phyloP scores from a whole-genome alignment of 345 rosid genomes.

The Populus tremula region DNA sequence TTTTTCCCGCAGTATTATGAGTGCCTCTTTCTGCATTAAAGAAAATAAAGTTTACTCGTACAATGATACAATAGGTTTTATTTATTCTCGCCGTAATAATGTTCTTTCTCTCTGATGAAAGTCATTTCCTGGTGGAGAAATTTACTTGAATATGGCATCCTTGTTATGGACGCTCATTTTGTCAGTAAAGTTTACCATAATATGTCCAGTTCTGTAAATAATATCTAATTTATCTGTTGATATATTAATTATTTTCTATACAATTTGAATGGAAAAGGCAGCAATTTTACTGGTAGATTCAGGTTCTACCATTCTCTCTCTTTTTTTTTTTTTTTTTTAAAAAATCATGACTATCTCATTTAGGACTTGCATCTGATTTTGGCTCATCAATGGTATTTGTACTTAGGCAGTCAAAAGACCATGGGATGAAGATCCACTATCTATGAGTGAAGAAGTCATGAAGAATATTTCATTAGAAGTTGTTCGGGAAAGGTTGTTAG shows the following conservation, averaged over 20 bases:
- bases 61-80: too few species aligned
- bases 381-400: slow-evolving; percentile 26
- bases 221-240: background rate
- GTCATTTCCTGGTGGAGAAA: background rate
- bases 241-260: background rate
- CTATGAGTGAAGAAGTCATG: slow-evolving; percentile 84
- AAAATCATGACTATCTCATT: background rate
- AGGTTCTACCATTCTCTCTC: background rate
- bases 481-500: slow-evolving; percentile 80
- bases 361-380: slow-evolving; percentile 12
- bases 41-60: background rate
- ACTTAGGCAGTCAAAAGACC: slow-evolving; percentile 84
- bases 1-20: background rate
- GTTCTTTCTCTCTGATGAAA: background rate
- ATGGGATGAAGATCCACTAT: slow-evolving; percentile 84
- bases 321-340: background rate
- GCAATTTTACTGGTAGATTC: background rate
- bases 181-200: background rate
- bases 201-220: background rate
- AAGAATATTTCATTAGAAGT: slow-evolving; percentile 85
- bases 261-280: background rate
- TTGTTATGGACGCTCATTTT: background rate
- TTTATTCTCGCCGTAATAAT: background rate
- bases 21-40: background rate
- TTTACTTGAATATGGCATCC: background rate